Evolutionary conservation across 495 filamentous ascomycete genomes (phyloP).

Genomic region (Extremus antarcticus): DNA sequence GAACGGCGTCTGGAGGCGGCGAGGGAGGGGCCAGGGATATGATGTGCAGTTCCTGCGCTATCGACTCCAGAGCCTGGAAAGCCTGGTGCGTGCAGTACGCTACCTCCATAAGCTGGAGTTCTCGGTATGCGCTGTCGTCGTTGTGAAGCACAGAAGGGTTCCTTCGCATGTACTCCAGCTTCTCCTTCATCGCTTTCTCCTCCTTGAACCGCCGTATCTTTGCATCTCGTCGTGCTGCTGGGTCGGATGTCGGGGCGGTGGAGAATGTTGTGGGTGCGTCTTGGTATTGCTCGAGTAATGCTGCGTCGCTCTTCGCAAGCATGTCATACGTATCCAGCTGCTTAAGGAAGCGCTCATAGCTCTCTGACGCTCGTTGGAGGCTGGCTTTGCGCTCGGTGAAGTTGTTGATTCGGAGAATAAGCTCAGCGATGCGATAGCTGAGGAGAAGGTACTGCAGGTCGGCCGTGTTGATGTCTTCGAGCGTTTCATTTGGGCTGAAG

Average conservation of each 20-base stretch:
- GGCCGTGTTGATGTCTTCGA: conserved; percentile 80
- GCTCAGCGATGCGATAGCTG: conserved; percentile 57
- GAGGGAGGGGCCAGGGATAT: conserved; percentile 58
- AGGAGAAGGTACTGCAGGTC: conserved; percentile 67
- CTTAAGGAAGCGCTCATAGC: conserved; percentile 67
- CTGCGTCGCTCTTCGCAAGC: conserved; percentile 53
- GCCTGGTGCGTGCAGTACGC: conserved; percentile 62
- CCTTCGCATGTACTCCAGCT: conserved; percentile 59
- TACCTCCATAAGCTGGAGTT: conserved; percentile 65
- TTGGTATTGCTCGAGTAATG: conserved; percentile 59
- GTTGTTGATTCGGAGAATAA: conserved; percentile 45
- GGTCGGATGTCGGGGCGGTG: conserved; percentile 56
- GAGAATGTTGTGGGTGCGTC: conserved; percentile 58
- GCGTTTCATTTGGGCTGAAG: conserved; percentile 80
- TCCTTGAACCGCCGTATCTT: conserved; percentile 79
- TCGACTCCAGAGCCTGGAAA: conserved; percentile 73
- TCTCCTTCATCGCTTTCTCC: conserved; percentile 77
- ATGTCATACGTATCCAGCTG: conserved; percentile 69
- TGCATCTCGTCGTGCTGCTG: conserved; percentile 58
- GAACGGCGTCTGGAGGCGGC: conserved; percentile 21
- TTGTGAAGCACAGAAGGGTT: conserved; percentile 49
- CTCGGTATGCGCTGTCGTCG: conserved; percentile 70
- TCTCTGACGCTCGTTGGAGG: conserved; percentile 49
- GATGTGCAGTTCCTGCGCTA: conserved; percentile 74
- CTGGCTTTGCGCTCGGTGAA: conserved; percentile 46